Conservation (phyloP, 176 grass and related monocot species). For the Aegilops tauschii region DNA sequence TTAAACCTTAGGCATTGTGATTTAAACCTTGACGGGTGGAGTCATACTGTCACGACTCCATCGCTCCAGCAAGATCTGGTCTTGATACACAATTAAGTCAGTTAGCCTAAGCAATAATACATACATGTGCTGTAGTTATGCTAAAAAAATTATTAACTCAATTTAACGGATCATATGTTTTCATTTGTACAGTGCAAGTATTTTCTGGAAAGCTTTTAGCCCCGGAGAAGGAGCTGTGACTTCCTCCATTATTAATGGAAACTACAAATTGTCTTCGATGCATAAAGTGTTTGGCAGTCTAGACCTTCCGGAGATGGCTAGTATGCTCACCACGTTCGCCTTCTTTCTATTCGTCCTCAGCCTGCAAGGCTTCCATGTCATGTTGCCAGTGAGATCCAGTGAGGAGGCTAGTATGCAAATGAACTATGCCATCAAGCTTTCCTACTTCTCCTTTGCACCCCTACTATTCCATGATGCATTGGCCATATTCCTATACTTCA, state of each 20-base stretch:
- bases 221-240: background rate
- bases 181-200: background rate
- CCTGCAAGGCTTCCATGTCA: slow-evolving; percentile 4
- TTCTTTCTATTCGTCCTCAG: slow-evolving; percentile 3
- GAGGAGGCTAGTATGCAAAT: background rate
- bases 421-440: background rate
- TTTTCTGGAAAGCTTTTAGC: background rate
- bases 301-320: background rate
- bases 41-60: too few relatives aligned
- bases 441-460: background rate
- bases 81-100: too few relatives aligned
- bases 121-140: too few relatives aligned
- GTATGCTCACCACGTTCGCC: background rate
- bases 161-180: too few relatives aligned
- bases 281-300: background rate
- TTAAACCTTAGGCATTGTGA: too few relatives aligned
- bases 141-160: too few relatives aligned
- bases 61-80: too few relatives aligned
- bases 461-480: background rate
- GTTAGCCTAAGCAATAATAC: too few relatives aligned
- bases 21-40: too few relatives aligned
- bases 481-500: background rate
- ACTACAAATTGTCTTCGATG: background rate
- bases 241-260: background rate
- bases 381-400: background rate